phyloP scores from a whole-genome alignment of 1,139 yeast genomes.

The Trichomonascaceae sp. region DNA sequence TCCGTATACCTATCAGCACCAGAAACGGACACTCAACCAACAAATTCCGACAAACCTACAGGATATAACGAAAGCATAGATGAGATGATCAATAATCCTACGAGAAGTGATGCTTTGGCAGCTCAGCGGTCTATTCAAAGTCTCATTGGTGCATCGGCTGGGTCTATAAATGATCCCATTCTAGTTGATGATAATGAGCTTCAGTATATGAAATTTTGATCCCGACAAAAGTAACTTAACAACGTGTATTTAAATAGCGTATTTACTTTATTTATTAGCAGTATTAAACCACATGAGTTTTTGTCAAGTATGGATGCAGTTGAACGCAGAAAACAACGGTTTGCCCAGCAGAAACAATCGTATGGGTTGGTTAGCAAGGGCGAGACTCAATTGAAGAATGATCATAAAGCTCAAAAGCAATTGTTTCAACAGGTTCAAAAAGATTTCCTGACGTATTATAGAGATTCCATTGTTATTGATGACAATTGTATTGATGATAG shows the following conservation, averaged over 20 bases:
- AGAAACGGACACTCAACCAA: not conserved
- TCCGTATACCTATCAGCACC: constrained; percentile 3
- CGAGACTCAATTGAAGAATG: not conserved
- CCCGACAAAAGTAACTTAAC: not conserved
- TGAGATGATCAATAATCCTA: not conserved
- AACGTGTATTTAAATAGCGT: not conserved
- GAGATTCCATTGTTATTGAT: not conserved
- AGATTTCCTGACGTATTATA: not conserved
- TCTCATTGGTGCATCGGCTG: constrained; percentile 5
- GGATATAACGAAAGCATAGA: not conserved
- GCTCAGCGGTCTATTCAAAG: constrained; percentile 9
- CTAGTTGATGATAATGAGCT: constrained; percentile 5
- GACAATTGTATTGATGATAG: not conserved
- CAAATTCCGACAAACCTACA: not conserved
- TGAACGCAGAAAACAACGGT: not conserved
- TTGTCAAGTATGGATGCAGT: not conserved
- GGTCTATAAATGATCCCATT: constrained; percentile 7
- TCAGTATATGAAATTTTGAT: constrained; percentile 3
- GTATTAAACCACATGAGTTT: not conserved
- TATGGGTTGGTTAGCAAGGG: constrained; percentile 6
- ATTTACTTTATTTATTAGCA: not conserved
- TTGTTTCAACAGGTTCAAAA: not conserved
- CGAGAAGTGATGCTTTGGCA: constrained; percentile 6
- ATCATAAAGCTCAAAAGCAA: not conserved
- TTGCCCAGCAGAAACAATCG: not conserved